Conservation (phyloP, 768 basidiomycete genomes). For the Lactarius psammicola region DNA sequence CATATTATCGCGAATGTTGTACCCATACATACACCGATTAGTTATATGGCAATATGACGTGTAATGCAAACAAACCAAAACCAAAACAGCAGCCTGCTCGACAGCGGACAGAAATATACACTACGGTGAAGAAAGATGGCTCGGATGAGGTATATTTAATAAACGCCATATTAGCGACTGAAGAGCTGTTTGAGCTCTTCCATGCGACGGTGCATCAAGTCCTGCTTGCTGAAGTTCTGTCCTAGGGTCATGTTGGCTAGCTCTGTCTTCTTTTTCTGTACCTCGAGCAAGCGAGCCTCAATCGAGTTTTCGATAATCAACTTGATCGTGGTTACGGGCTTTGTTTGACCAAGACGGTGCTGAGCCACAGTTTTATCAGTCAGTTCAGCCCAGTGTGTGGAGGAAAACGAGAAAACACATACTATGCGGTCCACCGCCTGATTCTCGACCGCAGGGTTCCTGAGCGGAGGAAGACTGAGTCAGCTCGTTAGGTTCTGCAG, state of each 20-base stretch:
- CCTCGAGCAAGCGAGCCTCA: conserved; percentile 87
- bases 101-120: conserved; percentile 3
- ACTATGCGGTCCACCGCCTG: conserved; percentile 98
- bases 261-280: conserved; percentile 92
- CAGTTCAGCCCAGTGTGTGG: not conserved
- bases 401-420: conserved; percentile 40
- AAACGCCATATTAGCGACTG: conserved; percentile 36
- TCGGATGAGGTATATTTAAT: conserved; percentile 5
- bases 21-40: conserved; percentile 24
- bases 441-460: conserved; percentile 97
- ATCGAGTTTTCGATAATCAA: conserved; percentile 94
- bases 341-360: conserved; percentile 95
- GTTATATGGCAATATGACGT: conserved; percentile 15
- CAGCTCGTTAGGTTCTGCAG: not conserved
- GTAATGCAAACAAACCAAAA: not conserved
- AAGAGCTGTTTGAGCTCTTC: conserved; percentile 84
- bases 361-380: conserved; percentile 35
- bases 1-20: conserved; percentile 22
- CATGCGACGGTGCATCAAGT: conserved; percentile 81
- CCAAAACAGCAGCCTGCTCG: not conserved
- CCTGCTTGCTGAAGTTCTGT: conserved; percentile 81
- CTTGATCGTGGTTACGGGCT: conserved; percentile 88
- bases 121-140: not conserved
- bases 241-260: conserved; percentile 93
- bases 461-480: conserved; percentile 33